Base-by-base conservation (phyloP, 768 basidiomycete genomes). In the Panaeolus papilionaceus region DNA sequence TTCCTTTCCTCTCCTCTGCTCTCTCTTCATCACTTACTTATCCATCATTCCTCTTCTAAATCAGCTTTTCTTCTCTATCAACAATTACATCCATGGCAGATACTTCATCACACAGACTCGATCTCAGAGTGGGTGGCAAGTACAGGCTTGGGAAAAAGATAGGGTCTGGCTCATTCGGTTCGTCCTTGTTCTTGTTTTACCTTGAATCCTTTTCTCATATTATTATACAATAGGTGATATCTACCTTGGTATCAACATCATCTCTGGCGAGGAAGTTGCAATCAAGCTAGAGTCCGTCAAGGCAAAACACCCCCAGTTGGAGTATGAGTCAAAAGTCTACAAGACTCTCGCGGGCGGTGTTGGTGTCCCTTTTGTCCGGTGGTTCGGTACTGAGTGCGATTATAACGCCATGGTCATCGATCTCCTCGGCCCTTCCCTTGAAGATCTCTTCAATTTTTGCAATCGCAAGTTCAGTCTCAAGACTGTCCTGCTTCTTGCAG, bases 261-360 rank as follows among this genome's bases (percentile, higher is more conserved):
- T 99, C 78, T 98, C 97, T 18, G 97, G 97, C 28, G 98, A 99
- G 79, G 98, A 99, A 78, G 97, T 99, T 69, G 98, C 96, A 77
- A 99, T 99, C 88, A 99, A 99, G 83, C 94, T 99, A 74, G 98
- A 99, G 82, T 98, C 97, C 1, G 95, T 99, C 80, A 99, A 99
- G 81, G 98, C 98, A 72, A 99, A 99, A 81, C 98, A 99, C 73
- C 98, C 98, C n/a, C 98, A 99, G 82, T 92, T 99, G 75, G 98
- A 99, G 80, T 99, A 99, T 77, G 97, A 99, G 82, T 92, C 91
- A 71, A 93, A 93, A 79, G 93, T 94, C 61, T 92, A 92, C 83
- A 99, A 98, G 89, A 95, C 95, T n/a, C 89, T 99, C 63, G 97
- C 98, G 20, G 98, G 98, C 66, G 98, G 98, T 71, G 98, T 99